A percentile compares a stretch with the other conserved stretches of the same genome.
Conservation (phyloP, 208 protist species). For the Trypanosomatidae sp. region DNA sequence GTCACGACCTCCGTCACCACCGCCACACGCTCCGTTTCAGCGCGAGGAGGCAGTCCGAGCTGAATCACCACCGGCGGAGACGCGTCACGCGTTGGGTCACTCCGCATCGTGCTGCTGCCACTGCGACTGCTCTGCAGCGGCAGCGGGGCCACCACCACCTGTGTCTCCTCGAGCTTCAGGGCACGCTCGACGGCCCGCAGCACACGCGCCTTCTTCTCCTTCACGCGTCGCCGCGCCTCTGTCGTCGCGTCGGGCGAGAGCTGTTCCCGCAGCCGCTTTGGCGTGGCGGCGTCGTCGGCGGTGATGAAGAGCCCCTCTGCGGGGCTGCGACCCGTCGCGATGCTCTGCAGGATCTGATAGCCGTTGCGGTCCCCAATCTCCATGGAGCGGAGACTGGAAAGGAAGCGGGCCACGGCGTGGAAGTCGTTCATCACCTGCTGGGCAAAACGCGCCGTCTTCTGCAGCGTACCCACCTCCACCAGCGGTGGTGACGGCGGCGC, state of each 20-base stretch:
- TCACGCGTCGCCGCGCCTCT: constrained; percentile 24
- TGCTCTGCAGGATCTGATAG: constrained; percentile 38
- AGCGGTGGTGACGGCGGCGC: too few species aligned
- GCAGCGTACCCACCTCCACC: constrained; percentile 15
- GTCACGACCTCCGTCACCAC: too few species aligned
- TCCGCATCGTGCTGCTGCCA: too few species aligned
- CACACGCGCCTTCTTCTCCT: constrained; percentile 52
- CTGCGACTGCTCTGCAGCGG: too few species aligned
- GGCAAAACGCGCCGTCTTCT: constrained; percentile 44
- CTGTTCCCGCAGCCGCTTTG: constrained; percentile 9
- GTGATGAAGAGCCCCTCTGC: constrained; percentile 32
- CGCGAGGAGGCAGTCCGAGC: too few species aligned
- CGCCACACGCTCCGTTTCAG: too few species aligned
- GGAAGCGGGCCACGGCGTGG: constrained; percentile 57
- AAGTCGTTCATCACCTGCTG: constrained; percentile 71
- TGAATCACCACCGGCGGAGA: too few species aligned
- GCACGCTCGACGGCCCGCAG: constrained; percentile 60
- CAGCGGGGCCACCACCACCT: too few species aligned
- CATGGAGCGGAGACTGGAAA: constrained; percentile 68
- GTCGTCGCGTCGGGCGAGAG: constrained; percentile 4
- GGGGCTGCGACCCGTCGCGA: constrained; percentile 43
- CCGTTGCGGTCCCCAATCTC: constrained; percentile 52
- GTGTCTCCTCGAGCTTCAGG: too few species aligned
- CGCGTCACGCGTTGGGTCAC: too few species aligned
- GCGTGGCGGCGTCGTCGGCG: constrained; percentile 20